Percentiles rank a stretch among this genome's conserved stretches.
These are phyloP conservation scores for Rheum nobile DNA, from an alignment of 148 eudicot species.

Conservation along the genomic window DNA sequence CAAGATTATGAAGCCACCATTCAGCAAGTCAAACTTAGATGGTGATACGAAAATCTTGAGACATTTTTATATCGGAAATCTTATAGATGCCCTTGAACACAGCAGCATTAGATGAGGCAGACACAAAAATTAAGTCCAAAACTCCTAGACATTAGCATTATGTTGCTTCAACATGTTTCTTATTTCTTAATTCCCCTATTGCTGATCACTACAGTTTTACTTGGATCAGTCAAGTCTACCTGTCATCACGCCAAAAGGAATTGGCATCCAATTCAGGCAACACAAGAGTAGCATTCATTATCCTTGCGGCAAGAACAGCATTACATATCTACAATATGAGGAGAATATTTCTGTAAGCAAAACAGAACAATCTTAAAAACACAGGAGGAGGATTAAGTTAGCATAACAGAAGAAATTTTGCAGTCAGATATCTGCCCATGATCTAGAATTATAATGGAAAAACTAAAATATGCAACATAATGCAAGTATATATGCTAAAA, in stretches of 20 bases:
- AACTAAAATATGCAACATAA: neutral
- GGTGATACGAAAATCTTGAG: neutral
- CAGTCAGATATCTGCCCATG: neutral
- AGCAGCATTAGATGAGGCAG: neutral
- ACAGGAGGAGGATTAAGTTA: neutral
- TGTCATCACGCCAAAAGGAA: slow-evolving; percentile 90
- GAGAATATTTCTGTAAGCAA: neutral
- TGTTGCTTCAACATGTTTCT: neutral
- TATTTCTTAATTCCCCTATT: neutral
- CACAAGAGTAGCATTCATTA: slow-evolving; percentile 97
- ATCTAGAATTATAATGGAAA: neutral
- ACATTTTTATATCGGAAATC: neutral
- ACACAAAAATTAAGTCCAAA: neutral
- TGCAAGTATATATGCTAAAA: neutral
- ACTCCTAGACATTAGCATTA: neutral
- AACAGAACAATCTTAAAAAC: neutral
- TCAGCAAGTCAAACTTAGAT: neutral
- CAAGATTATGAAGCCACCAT: neutral
- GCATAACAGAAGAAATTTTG: neutral
- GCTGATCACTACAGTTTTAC: neutral
- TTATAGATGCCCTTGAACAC: neutral
- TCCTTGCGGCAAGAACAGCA: slow-evolving; percentile 99
- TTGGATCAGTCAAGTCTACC: slow-evolving; percentile 25
- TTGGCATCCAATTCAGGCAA: slow-evolving; percentile 91
- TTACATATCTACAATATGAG: slow-evolving; percentile 47